Evolutionary conservation across 495 filamentous ascomycete species (phyloP).

Genomic region (Penicillium nucicola): DNA sequence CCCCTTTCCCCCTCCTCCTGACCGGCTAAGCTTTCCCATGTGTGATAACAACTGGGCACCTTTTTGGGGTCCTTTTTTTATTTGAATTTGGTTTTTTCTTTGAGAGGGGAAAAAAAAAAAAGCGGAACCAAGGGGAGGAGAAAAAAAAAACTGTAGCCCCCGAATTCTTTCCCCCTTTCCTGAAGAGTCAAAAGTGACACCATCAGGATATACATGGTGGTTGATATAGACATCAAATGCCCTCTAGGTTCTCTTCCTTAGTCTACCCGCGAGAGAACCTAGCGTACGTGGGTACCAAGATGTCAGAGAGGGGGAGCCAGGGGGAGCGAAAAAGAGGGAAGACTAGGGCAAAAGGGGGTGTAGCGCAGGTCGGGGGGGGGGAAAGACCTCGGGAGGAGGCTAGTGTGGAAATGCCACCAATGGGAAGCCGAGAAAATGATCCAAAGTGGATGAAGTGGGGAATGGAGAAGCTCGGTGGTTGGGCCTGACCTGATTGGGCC

Average conservation of each 20-base stretch:
- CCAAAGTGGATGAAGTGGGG: background rate
- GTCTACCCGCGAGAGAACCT: slow-evolving; percentile 47
- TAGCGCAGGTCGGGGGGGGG: slow-evolving; percentile 41
- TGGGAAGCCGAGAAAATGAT: background rate
- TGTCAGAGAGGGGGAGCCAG: slow-evolving; percentile 16
- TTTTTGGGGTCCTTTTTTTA: background rate
- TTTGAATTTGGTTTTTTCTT: too few relatives aligned
- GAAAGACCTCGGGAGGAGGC: slow-evolving; percentile 30
- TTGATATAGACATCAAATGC: slow-evolving; percentile 14
- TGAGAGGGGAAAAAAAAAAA: slow-evolving; percentile 8
- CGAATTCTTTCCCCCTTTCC: background rate
- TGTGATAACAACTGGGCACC: slow-evolving; percentile 7
- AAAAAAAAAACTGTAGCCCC: slow-evolving; percentile 11
- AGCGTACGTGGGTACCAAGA: slow-evolving; percentile 42
- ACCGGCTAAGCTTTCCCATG: slow-evolving; percentile 21
- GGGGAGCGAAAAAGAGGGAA: background rate
- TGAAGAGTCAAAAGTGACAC: background rate
- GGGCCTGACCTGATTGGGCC: background rate
- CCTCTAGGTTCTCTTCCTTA: slow-evolving; percentile 39
- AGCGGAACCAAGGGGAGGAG: slow-evolving; percentile 9
- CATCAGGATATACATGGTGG: background rate
- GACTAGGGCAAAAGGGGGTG: slow-evolving; percentile 27
- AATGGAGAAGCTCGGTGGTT: slow-evolving; percentile 12
- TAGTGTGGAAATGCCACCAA: slow-evolving; percentile 9
- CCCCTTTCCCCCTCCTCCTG: slow-evolving; percentile 22